phyloP scores from a whole-genome alignment of 345 rosid species.

The Anastatica hierochuntica region DNA sequence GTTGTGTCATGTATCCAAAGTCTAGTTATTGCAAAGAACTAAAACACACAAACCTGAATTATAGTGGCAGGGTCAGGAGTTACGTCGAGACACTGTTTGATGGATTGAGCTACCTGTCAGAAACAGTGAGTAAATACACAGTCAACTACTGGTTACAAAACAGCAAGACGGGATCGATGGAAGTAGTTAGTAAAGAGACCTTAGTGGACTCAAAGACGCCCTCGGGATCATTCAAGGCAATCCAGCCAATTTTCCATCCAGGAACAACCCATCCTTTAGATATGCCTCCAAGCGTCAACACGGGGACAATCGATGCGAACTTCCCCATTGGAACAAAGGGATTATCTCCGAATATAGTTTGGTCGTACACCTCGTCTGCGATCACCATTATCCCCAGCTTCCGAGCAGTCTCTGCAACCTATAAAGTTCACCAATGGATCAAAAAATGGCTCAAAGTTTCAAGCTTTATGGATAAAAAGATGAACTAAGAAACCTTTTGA shows the following conservation, averaged over 20 bases:
- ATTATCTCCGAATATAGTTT: constrained; percentile 36
- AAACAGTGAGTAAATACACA: too few species aligned
- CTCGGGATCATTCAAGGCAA: constrained; percentile 33
- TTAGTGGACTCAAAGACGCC: constrained; percentile 29
- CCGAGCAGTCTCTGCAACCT: constrained; percentile 59
- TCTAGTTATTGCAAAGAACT: not conserved
- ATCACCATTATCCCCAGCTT: constrained; percentile 53
- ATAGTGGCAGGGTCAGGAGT: constrained; percentile 41
- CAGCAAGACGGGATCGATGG: too few species aligned
- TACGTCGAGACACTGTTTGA: constrained; percentile 29
- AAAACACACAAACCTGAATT: constrained; percentile 36
- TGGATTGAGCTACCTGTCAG: constrained; percentile 36
- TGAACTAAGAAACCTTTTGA: constrained; percentile 29
- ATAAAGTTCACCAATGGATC: not conserved
- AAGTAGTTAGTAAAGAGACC: too few species aligned
- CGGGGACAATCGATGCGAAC: constrained; percentile 47
- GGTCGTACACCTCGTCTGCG: constrained; percentile 50
- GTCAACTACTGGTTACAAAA: too few species aligned
- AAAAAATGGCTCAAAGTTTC: not conserved
- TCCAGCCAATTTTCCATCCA: constrained; percentile 62
- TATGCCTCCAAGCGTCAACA: constrained; percentile 47
- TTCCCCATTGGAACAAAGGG: constrained; percentile 46
- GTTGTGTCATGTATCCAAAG: not conserved
- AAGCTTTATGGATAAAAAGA: not conserved
- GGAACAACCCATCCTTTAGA: constrained; percentile 64